Percentiles rank a stretch among this genome's conserved stretches.
phyloP scores from a whole-genome alignment of 2,329 filamentous ascomycete genomes.

The Ascochyta fabae region DNA sequence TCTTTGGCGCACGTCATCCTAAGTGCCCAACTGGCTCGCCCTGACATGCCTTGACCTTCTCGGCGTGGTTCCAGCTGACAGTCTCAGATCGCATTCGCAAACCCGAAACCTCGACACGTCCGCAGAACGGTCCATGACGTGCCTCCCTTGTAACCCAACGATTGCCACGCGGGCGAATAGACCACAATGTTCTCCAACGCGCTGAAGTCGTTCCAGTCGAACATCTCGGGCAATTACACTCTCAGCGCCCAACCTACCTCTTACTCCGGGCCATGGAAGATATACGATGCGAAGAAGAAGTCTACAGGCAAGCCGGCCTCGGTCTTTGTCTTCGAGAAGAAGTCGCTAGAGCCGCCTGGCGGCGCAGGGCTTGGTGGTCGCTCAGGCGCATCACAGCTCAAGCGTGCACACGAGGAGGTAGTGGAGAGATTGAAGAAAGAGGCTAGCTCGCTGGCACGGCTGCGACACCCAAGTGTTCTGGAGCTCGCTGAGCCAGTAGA shows the following conservation, averaged over 20 bases:
- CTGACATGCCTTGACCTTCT: slow-evolving; percentile 27
- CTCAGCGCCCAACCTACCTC: slow-evolving; percentile 78
- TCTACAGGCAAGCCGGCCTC: slow-evolving; percentile 87
- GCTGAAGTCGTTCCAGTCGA: slow-evolving; percentile 91
- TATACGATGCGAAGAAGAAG: slow-evolving; percentile 97
- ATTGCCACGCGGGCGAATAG: slow-evolving; percentile 35
- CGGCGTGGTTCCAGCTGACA: slow-evolving; percentile 27
- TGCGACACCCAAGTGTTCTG: slow-evolving; percentile 89
- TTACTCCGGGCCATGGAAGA: slow-evolving; percentile 91
- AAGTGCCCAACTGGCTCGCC: slow-evolving; percentile 6
- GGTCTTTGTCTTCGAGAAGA: slow-evolving; percentile 93
- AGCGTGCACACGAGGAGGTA: slow-evolving; percentile 85
- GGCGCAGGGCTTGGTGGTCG: slow-evolving; percentile 63
- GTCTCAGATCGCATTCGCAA: slow-evolving; percentile 27
- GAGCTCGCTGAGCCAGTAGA: slow-evolving; percentile 95
- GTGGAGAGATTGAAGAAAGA: slow-evolving; percentile 91
- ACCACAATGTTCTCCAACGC: slow-evolving; percentile 82
- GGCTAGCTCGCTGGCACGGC: slow-evolving; percentile 82
- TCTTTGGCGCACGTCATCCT: not conserved
- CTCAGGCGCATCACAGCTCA: slow-evolving; percentile 71
- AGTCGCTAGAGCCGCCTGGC: slow-evolving; percentile 75
- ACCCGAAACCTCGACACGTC: slow-evolving; percentile 19
- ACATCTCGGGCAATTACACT: slow-evolving; percentile 91
- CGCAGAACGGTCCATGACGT: slow-evolving; percentile 40
- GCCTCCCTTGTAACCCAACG: slow-evolving; percentile 20